phyloP scores from a whole-genome alignment of 23 red algal species.

The Gracilaria caudata region DNA sequence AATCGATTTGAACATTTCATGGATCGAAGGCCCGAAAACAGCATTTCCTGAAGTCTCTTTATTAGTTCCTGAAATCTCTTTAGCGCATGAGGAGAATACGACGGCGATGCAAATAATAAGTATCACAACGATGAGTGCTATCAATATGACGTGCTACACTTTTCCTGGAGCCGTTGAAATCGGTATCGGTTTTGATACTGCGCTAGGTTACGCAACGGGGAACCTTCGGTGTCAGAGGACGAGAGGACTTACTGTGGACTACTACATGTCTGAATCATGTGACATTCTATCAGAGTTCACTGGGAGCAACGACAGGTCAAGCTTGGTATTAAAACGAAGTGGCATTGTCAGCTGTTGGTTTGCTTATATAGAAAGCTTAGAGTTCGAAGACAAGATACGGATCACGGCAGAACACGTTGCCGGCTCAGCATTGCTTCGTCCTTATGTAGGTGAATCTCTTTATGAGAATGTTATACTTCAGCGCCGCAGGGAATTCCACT shows the following conservation, averaged over 20 bases:
- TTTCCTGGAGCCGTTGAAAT: neutral
- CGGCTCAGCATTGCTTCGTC: neutral
- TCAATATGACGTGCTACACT: neutral
- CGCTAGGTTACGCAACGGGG: neutral
- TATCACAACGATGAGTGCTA: neutral
- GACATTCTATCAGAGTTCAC: neutral
- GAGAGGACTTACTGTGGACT: too few relatives aligned
- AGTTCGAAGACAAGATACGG: neutral
- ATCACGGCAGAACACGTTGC: neutral
- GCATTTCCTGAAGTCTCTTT: neutral
- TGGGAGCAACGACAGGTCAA: neutral
- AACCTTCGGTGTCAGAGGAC: neutral
- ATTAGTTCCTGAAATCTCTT: too few relatives aligned
- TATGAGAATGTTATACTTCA: too few relatives aligned
- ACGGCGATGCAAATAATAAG: neutral
- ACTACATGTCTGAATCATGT: neutral
- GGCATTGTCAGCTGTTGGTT: neutral
- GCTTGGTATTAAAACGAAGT: neutral
- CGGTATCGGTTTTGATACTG: too few relatives aligned
- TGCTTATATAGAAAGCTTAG: neutral
- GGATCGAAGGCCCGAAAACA: neutral
- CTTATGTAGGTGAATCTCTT: too few relatives aligned
- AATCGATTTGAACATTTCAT: neutral
- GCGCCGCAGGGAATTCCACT: too few relatives aligned
- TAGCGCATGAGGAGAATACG: neutral